Conservation (phyloP, 2,329 filamentous ascomycete species). For the Ophiostoma ips region DNA sequence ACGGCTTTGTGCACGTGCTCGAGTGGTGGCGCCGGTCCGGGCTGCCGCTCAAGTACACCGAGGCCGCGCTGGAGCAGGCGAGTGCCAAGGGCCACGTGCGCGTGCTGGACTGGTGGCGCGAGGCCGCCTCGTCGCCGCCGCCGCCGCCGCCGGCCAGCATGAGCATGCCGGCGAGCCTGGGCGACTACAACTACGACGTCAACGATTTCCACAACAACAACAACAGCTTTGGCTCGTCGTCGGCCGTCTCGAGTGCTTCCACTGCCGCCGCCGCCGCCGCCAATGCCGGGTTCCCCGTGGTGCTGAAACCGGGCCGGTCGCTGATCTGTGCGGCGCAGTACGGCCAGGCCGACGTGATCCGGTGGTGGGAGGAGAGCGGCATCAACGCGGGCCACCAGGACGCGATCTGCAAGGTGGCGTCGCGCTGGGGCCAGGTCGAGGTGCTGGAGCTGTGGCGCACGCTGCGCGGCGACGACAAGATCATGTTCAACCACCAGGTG, state of each 20-base stretch:
- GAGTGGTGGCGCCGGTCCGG: constrained; percentile 79
- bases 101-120: constrained; percentile 89
- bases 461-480: constrained; percentile 46
- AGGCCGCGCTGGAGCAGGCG: constrained; percentile 75
- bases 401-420: constrained; percentile 70
- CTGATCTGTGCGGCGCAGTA: constrained; percentile 74
- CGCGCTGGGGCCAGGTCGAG: constrained; percentile 68
- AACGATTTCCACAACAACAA: neutral
- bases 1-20: constrained; percentile 71
- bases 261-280: neutral
- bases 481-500: constrained; percentile 23
- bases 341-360: constrained; percentile 61
- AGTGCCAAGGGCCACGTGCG: constrained; percentile 71
- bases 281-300: constrained; percentile 21
- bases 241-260: neutral
- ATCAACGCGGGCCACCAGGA: constrained; percentile 72
- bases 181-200: constrained; percentile 21
- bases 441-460: constrained; percentile 75
- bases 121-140: constrained; percentile 26
- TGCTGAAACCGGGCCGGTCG: constrained; percentile 69
- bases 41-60: constrained; percentile 70
- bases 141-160: no score
- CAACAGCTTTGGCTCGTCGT: neutral
- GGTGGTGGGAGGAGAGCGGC: constrained; percentile 77
- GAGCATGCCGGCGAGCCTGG: constrained; percentile 4